Evolutionary conservation across 2,329 filamentous ascomycete genomes (phyloP).

Genomic region (Graphium sp.): DNA sequence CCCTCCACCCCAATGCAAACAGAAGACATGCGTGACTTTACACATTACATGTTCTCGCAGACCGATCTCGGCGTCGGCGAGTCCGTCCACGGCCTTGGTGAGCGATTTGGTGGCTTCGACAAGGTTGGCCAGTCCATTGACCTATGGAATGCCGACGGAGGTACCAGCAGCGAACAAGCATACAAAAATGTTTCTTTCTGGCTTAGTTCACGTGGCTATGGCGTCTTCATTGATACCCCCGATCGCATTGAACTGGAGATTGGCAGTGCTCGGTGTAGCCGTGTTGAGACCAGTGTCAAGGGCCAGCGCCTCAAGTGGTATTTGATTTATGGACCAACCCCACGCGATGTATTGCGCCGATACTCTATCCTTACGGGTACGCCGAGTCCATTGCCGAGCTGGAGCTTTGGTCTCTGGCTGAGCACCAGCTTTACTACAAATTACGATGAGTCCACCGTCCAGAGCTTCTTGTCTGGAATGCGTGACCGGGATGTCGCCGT

Average conservation of each 20-base stretch:
- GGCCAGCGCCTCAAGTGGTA: slow-evolving; percentile 59
- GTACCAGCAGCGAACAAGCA: slow-evolving; percentile 51
- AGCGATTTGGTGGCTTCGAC: slow-evolving; percentile 61
- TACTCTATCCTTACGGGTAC: slow-evolving; percentile 53
- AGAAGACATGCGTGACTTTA: slow-evolving; percentile 21
- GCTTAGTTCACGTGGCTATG: slow-evolving; percentile 57
- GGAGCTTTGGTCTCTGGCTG: slow-evolving; percentile 64
- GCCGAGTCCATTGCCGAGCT: slow-evolving; percentile 47
- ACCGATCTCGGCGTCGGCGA: slow-evolving; percentile 41
- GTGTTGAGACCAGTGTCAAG: slow-evolving; percentile 52
- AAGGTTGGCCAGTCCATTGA: slow-evolving; percentile 56
- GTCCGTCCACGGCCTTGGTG: slow-evolving; percentile 57
- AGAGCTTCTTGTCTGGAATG: slow-evolving; percentile 53
- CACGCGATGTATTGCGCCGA: slow-evolving; percentile 52
- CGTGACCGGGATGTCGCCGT: slow-evolving; percentile 45
- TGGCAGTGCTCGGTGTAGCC: slow-evolving; percentile 54
- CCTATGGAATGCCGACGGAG: slow-evolving; percentile 47
- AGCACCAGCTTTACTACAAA: slow-evolving; percentile 61
- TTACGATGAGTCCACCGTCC: slow-evolving; percentile 55
- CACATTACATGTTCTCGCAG: slow-evolving; percentile 40
- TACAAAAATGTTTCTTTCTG: slow-evolving; percentile 60
- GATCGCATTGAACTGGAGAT: slow-evolving; percentile 57
- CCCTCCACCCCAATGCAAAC: slow-evolving; percentile 16
- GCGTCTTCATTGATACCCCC: slow-evolving; percentile 57
- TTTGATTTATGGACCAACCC: slow-evolving; percentile 53